Conservation (phyloP, 1,284 basidiomycete genomes). For the Trichosporon sp. region DNA sequence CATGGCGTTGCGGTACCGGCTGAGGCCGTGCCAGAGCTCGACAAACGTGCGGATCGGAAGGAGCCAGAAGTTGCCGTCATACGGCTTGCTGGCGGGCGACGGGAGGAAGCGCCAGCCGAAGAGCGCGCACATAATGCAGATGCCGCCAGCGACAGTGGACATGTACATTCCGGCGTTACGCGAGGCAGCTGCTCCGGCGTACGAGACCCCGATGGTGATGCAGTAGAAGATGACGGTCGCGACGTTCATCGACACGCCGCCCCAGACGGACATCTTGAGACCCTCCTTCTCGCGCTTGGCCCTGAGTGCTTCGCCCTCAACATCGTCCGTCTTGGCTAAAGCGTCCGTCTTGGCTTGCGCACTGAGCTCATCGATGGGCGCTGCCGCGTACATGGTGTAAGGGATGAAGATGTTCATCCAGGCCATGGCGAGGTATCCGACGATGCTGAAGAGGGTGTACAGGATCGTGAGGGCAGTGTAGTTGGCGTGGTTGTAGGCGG, state of each 20-base stretch:
- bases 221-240: conserved; percentile 7
- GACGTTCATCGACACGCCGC: conserved; percentile 1
- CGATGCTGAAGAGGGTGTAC: conserved; percentile 11
- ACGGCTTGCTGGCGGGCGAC: neutral
- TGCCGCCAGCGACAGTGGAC: conserved; percentile 5
- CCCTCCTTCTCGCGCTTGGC: conserved; percentile 9
- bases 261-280: conserved; percentile 8
- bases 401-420: conserved; percentile 16
- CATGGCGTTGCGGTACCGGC: conserved; percentile 12
- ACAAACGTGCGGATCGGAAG: neutral
- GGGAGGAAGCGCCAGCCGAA: conserved; percentile 10
- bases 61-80: neutral
- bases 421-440: conserved; percentile 10
- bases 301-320: neutral
- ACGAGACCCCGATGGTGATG: conserved; percentile 11
- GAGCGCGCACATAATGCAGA: conserved; percentile 8
- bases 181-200: neutral
- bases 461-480: conserved; percentile 7
- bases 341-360: neutral
- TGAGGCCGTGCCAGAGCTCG: conserved; percentile 8
- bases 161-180: conserved; percentile 12
- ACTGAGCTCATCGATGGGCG: conserved; percentile 5
- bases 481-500: conserved; percentile 6
- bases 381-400: conserved; percentile 9
- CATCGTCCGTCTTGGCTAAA: neutral